Evolutionary conservation across 176 grass and related monocot species (phyloP), one percentile per base, ranked within the genome.

Genomic region (Thinopyrum elongatum): DNA sequence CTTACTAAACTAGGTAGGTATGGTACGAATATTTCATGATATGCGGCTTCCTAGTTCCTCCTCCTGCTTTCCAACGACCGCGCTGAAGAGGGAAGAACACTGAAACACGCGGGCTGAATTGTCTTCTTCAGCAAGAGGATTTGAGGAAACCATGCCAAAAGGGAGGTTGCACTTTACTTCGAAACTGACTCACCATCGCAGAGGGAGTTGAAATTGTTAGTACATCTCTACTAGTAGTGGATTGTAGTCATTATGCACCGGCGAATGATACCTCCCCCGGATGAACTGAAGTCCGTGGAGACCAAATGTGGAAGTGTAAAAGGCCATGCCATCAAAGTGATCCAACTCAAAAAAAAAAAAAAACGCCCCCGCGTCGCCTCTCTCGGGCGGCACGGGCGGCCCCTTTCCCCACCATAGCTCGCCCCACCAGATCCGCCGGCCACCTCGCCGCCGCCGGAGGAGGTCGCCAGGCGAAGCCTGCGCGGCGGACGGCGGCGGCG

Each of bases 181-280:
- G 77, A 84, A 84, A 62, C 76, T 12, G 77, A 81, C n/a, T 68
- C 74, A 36, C 2, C 16, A 27, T 60, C 9, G 10, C 17, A 42
- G 21, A 39, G 78, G 19, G 19, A 61, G 87, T 80, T 31, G 82
- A 81, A 85, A 59, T 14, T 10, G 9, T 22, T 21, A 14, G 7
- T 28, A 17, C 13, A 39, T 31, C 84, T 22, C 14, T 13, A 8
- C 29, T 46, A 51, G 11, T 51, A 44, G 80, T 74, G 62, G 58
- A 21, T 58, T 87, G 81, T 23, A 42, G 76, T 64, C 81, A 81
- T 53, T 55, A 33, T 51, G 70, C 89, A 91, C 85, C 69, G 19
- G 34, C 85, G 51, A 88, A 84, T 88, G 76, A 63, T 60, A 38
- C 89, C 85, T 91, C 70, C 85, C 89, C 87, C 70, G 4, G 85